Evolutionary conservation across 352 stramenopile species (phyloP), one percentile per base, ranked within the genome.

Genomic region (Phytophthora capsici): DNA sequence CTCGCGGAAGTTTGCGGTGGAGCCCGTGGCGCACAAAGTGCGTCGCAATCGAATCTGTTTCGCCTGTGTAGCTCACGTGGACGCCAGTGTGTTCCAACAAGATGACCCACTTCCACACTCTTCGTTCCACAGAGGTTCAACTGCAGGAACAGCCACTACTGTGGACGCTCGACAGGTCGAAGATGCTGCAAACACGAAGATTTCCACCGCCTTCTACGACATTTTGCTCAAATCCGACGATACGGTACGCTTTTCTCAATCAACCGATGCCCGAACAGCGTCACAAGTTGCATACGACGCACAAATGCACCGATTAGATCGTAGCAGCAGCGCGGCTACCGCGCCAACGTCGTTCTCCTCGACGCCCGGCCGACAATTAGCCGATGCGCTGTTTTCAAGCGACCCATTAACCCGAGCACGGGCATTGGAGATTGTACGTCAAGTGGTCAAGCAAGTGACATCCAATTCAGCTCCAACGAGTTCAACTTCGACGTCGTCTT

Each of bases 1-100:
- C 57, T 89, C 75, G 14, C 71, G 74, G 37, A 90, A 90, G 64
- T 84, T 89, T 62, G 82, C 91, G 13, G 78, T 93, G 7, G 84
- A 93, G 58, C 62, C 77, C 4, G 32, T 82, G 19, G 65, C 73
- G 0, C 77, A 73, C 26, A 64, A 57, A 51, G 69, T 91, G 19
- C 80, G 75, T 16, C 78, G 85, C 38, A 81, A 73, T 50, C 82
- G 84, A 47, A 73, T 91, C 51, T 93, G 84, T 52, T 88, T 78
- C 46, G 51, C 72, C 3, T 90, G 82, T 20, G 76, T 89, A 25
- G 79, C 78, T 25, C 81, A 75, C 13, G 78, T 88, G 17, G 79
- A 89, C 50, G 78, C 60, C 10, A 72, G 67, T 47, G 70, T 77
- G 8, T 84, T 82, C 38, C 69, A 84, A 19, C 61, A 73, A n/a